Conservation (phyloP, 495 filamentous ascomycete species). For the Astrothelium macrocarpum region DNA sequence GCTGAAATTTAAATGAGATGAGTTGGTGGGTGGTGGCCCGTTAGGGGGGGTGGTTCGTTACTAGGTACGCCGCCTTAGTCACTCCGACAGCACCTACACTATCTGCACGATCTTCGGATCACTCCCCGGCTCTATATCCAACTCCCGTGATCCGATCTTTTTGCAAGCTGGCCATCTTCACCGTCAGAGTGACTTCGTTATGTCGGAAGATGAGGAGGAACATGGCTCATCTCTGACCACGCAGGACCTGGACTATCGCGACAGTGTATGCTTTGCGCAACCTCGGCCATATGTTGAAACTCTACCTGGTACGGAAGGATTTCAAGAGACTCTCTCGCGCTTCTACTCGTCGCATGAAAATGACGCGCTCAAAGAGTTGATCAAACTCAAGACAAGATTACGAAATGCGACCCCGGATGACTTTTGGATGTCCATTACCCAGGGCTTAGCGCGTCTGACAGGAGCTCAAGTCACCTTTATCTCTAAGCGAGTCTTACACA, state of each 20-base stretch:
- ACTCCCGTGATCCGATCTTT: neutral
- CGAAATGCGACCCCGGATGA: constrained; percentile 45
- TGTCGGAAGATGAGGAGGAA: constrained; percentile 1
- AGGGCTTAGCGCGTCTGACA: constrained; percentile 53
- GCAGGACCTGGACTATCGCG: neutral
- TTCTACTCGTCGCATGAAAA: constrained; percentile 48
- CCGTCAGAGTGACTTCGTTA: neutral
- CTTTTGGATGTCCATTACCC: constrained; percentile 61
- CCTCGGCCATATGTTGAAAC: constrained; percentile 23
- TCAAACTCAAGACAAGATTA: constrained; percentile 53
- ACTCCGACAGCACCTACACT: neutral
- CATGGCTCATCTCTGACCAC: neutral
- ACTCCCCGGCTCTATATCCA: neutral
- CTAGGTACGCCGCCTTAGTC: too few relatives aligned
- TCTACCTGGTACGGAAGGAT: constrained; percentile 43
- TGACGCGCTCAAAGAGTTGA: constrained; percentile 52
- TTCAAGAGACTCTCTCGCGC: constrained; percentile 35
- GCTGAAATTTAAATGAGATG: too few relatives aligned
- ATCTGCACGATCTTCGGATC: neutral
- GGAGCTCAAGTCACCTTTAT: constrained; percentile 65
- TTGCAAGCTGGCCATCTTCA: neutral
- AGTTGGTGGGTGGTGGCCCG: too few relatives aligned
- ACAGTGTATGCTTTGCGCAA: constrained; percentile 19
- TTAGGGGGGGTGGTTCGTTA: too few relatives aligned
- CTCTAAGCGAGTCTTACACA: constrained; percentile 52